These are phyloP conservation scores for Microthlaspi erraticum DNA, from an alignment of 345 rosid genomes.

Conservation along the genomic window DNA sequence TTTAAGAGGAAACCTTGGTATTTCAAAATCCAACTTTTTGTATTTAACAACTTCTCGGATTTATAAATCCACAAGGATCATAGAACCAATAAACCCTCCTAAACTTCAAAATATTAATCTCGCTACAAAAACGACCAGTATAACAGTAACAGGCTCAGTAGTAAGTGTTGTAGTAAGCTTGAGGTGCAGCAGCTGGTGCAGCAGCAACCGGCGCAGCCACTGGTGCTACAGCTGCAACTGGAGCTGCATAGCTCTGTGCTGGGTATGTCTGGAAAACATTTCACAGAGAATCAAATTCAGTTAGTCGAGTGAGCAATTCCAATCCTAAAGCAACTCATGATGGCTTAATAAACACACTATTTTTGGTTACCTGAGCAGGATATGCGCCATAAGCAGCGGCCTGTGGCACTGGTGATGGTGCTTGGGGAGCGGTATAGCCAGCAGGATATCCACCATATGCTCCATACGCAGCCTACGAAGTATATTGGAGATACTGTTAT, in stretches of 20 bases:
- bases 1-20: too few relatives aligned
- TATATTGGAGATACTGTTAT: background rate
- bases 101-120: conserved; percentile 21
- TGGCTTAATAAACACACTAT: background rate
- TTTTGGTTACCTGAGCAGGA: conserved; percentile 73
- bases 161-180: conserved; percentile 66
- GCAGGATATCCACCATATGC: conserved; percentile 75
- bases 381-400: conserved; percentile 74
- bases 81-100: too few relatives aligned
- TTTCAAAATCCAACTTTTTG: too few relatives aligned
- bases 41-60: too few relatives aligned
- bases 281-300: conserved; percentile 29
- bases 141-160: conserved; percentile 48
- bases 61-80: too few relatives aligned
- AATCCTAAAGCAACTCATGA: background rate
- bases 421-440: conserved; percentile 69
- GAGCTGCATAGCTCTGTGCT: conserved; percentile 70
- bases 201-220: conserved; percentile 51
- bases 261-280: conserved; percentile 50
- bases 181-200: conserved; percentile 59
- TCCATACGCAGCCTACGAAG: conserved; percentile 70
- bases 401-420: conserved; percentile 72
- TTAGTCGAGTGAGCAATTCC: conserved; percentile 16
- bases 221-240: conserved; percentile 52
- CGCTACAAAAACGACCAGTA: conserved; percentile 22